Base-by-base conservation (phyloP, 1,284 basidiomycete genomes). In the Ceratobasidium sp. region DNA sequence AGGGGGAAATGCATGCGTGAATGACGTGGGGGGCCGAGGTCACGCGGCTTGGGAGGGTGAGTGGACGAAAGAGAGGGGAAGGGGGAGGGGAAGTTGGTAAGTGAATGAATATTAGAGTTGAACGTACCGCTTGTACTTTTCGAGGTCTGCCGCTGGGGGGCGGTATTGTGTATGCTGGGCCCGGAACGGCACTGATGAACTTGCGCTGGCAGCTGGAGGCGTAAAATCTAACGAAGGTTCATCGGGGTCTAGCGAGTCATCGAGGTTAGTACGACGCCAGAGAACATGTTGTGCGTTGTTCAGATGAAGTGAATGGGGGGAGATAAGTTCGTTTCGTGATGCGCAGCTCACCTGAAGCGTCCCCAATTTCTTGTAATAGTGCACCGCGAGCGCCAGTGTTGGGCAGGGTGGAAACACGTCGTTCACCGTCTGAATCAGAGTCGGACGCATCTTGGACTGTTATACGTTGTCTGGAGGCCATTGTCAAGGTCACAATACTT, bases 301-400 rank as follows among this genome's bases (percentile, higher is more conserved):
- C 55, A 62, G 16, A 62, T 55, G 54, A 44, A 41, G 33, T 18
- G 54, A 71, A n/a, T 60, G 70, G 10, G 79, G 41, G 41, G n/a
- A 76, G 27, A 74, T 78, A 78, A 76, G 71, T 50, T 41, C 57
- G 64, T 54, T 70, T 59, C 77, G 69, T 44, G 57, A 50, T 76
- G 46, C 16, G n/a, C 59, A 46, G 27, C 54, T 59, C 38, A 66
- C 74, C 69, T 27, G 69, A 73, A 54, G 84, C 80, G 41, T 78
- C 73, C 23, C 79, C 81, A 69, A 96, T 89, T 85, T 95, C 91
- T 83, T 95, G 89, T 77, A 97, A 86, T 48, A 97, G 88, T 2
- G 94, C 91, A 1, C 95, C 94, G 64, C 86, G 88, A 0, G 88
- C 79, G 70, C 93, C 92, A 18, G 89, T 89, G 81, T 91, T 89